Base-by-base conservation (phyloP, 176 grass and related monocot genomes). In the Bonia amplexicaulis region DNA sequence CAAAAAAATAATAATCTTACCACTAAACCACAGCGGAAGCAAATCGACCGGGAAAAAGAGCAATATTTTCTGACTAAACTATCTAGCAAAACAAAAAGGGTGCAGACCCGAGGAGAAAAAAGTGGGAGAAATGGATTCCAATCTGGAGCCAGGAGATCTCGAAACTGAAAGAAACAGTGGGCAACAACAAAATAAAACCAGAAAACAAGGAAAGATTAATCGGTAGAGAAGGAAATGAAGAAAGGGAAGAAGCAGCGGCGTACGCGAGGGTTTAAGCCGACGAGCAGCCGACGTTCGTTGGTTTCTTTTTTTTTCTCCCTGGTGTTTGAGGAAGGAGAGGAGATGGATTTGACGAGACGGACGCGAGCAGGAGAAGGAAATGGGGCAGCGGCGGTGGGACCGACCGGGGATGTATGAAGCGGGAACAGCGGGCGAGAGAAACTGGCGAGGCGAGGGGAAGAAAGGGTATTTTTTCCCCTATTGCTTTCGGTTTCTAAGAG, bases 401-500 rank as follows among this genome's bases (percentile, higher is more conserved):
- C 26, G 51, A 17, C 8, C 12, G 42, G 16, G 14, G 35, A 35
- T 52, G 85, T 61, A 44, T 9, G 86, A 77, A 90, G 89, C 89
- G 89, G 89, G 88, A 90, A 90, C 59, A 65, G 7, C 73, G 73
- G 73, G 61, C 47, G 77, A 73, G 51, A 76, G 86, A 86, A 82
- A 86, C 72, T 39, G 74, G 29, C 35, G 57, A 64, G 14, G 48
- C 9, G 44, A 27, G 22, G 48, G 20, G 37, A 52, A 16, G 29
- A 76, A 40, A 20, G 1, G 31, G 12, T 48, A 66, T 35, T 35
- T 35, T 35, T 35, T 4, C 3, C 3, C 3, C 33, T 35, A 31
- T 35, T 35, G 33, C 2, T 35, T 35, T 35, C 33, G 33, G 33
- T 35, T 3, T 35, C 3, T 35, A 35, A 33, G 3, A 35, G 33